Evolutionary conservation across 192 early-diverging fungal species (phyloP).

Genomic region (Cladochytrium replicatum): DNA sequence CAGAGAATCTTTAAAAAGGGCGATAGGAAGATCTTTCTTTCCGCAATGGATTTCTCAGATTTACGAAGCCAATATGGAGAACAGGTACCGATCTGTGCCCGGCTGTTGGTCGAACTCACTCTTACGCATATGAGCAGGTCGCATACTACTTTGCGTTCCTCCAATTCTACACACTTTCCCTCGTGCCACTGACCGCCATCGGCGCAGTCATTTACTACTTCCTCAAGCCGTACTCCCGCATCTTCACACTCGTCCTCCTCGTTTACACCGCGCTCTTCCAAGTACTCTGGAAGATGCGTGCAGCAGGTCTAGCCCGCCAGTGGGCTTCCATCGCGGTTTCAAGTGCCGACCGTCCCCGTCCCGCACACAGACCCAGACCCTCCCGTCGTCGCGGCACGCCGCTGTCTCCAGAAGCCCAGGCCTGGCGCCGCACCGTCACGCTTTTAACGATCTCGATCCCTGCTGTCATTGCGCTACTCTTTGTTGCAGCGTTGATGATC

Average conservation of each 20-base stretch:
- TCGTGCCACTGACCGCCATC: slow-evolving; percentile 54
- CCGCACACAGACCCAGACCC: no score
- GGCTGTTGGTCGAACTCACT: no score
- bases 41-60: no score
- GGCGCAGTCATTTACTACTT: slow-evolving; percentile 52
- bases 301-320: slow-evolving; percentile 54
- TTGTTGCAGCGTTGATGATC: slow-evolving; percentile 58
- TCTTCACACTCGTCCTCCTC: slow-evolving; percentile 55
- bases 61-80: no score
- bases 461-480: slow-evolving; percentile 43
- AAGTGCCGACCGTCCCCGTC: no score
- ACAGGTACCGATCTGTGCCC: no score
- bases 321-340: slow-evolving; percentile 52
- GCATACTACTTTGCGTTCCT: slow-evolving; percentile 95
- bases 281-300: slow-evolving; percentile 73
- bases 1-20: no score
- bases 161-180: slow-evolving; percentile 74
- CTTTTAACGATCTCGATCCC: slow-evolving; percentile 50
- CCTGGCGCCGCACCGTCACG: slow-evolving; percentile 36
- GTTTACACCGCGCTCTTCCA: slow-evolving; percentile 58
- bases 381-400: no score
- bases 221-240: slow-evolving; percentile 46
- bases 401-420: not conserved
- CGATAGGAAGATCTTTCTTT: no score
- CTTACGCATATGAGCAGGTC: slow-evolving; percentile 24